phyloP scores from a whole-genome alignment of 1,139 yeast genomes.

The Zhuliangozyma parablackwelliae region DNA sequence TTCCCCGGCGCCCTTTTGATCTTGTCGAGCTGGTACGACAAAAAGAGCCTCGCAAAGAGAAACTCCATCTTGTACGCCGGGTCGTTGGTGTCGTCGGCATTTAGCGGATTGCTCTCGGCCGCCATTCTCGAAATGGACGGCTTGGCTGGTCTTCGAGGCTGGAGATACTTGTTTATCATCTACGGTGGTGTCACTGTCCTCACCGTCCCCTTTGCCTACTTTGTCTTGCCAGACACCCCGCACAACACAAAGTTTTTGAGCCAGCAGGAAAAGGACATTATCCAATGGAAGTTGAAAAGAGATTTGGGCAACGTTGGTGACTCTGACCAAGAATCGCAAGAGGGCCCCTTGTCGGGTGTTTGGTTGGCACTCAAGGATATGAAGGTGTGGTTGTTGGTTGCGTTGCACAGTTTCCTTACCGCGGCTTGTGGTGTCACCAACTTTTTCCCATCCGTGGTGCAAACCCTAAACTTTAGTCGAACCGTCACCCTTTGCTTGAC shows the following conservation, averaged over 20 bases:
- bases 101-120: conserved; percentile 66
- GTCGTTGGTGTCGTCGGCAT: conserved; percentile 74
- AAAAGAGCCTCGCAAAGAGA: conserved; percentile 47
- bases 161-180: conserved; percentile 74
- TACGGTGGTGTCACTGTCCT: conserved; percentile 71
- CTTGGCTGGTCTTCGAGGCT: conserved; percentile 40
- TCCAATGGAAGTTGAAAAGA: conserved; percentile 39
- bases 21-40: conserved; percentile 47
- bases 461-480: conserved; percentile 46
- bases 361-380: conserved; percentile 37
- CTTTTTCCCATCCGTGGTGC: conserved; percentile 58
- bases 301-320: conserved; percentile 39
- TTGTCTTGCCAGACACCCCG: conserved; percentile 71
- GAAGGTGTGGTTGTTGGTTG: conserved; percentile 46
- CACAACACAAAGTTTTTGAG: conserved; percentile 45
- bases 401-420: conserved; percentile 44
- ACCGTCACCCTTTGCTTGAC: conserved; percentile 52
- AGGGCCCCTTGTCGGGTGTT: conserved; percentile 32
- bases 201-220: conserved; percentile 52
- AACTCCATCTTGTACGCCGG: conserved; percentile 60
- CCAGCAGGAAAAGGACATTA: conserved; percentile 45
- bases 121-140: conserved; percentile 41
- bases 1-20: conserved; percentile 51
- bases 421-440: conserved; percentile 59
- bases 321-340: conserved; percentile 31